phyloP scores from a whole-genome alignment of 2,329 filamentous ascomycete genomes.

The Cladophialophora exuberans region DNA sequence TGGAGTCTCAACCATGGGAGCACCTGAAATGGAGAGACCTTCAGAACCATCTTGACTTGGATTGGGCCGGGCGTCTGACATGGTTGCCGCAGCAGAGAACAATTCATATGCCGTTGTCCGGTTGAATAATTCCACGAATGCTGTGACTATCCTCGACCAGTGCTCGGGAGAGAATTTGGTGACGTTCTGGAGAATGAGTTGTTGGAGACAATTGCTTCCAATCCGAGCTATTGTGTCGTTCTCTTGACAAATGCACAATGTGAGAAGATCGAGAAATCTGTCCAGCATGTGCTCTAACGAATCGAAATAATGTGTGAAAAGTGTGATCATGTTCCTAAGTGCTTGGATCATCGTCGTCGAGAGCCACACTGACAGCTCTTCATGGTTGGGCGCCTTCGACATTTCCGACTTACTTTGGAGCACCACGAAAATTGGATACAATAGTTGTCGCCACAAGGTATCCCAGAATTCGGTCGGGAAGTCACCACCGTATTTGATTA shows the following conservation, averaged over 20 bases:
- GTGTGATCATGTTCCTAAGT: constrained; percentile 94
- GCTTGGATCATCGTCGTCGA: constrained; percentile 99
- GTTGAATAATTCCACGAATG: constrained; percentile 94
- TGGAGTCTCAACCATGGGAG: constrained; percentile 34
- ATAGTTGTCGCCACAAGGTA: constrained; percentile 91
- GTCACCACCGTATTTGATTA: constrained; percentile 85
- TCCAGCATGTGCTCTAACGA: constrained; percentile 97
- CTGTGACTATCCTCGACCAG: constrained; percentile 92
- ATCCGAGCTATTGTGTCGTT: constrained; percentile 98
- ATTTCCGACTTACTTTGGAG: constrained; percentile 95
- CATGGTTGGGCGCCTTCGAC: constrained; percentile 91
- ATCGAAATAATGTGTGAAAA: constrained; percentile 98
- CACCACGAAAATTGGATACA: constrained; percentile 99
- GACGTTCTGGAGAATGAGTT: constrained; percentile 95
- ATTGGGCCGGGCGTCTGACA: constrained; percentile 39
- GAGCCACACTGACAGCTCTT: constrained; percentile 97
- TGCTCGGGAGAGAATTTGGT: constrained; percentile 84
- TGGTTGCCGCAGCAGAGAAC: constrained; percentile 76
- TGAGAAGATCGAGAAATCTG: constrained; percentile 90
- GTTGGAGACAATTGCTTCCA: constrained; percentile 96
- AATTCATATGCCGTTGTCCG: constrained; percentile 92
- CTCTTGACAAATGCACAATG: constrained; percentile 96
- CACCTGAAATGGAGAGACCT: constrained; percentile 34
- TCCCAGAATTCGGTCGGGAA: constrained; percentile 98
- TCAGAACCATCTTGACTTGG: constrained; percentile 28